Conservation (phyloP, 495 filamentous ascomycete species). For the Aeminium ludgeri region DNA sequence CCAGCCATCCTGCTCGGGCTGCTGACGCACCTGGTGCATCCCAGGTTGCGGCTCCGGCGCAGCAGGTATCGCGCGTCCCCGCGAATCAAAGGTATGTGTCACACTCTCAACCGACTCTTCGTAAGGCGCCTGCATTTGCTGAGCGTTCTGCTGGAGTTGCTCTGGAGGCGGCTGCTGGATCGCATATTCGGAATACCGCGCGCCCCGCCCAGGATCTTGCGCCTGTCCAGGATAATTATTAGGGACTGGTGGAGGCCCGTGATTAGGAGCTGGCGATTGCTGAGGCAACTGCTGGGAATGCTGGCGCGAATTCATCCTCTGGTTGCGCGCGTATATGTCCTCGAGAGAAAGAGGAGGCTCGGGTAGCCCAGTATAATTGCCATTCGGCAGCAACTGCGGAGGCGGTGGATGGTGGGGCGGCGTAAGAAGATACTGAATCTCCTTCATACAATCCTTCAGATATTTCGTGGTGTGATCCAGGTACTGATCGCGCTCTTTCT, state of each 20-base stretch:
- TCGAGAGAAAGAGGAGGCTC: slow-evolving; percentile 21
- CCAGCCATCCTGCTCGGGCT: slow-evolving; percentile 55
- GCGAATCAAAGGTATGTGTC: slow-evolving; percentile 40
- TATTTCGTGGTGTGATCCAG: slow-evolving; percentile 28
- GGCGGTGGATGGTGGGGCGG: slow-evolving; percentile 29
- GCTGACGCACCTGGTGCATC: slow-evolving; percentile 4
- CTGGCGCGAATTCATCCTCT: slow-evolving; percentile 26
- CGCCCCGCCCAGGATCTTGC: not conserved
- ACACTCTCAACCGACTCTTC: slow-evolving; percentile 42
- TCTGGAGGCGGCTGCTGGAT: not conserved
- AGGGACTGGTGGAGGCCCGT: slow-evolving; percentile 35
- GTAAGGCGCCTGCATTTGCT: not conserved
- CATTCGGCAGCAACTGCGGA: slow-evolving; percentile 19
- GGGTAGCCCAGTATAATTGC: slow-evolving; percentile 13
- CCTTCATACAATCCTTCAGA: slow-evolving; percentile 28
- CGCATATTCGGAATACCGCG: slow-evolving; percentile 3
- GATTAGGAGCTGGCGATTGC: slow-evolving; percentile 35
- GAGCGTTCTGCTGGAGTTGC: slow-evolving; percentile 1
- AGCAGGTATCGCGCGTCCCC: slow-evolving; percentile 32
- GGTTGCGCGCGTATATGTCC: slow-evolving; percentile 23
- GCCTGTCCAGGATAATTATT: slow-evolving; percentile 6
- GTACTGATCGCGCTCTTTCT: slow-evolving; percentile 24
- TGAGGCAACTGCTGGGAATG: slow-evolving; percentile 17
- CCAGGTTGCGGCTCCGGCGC: slow-evolving; percentile 28
- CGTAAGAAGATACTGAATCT: slow-evolving; percentile 31